A percentile compares a stretch with the other conserved stretches of the same genome.
phyloP scores from a whole-genome alignment of 352 stramenopile genomes.

The Globisporangium parvum region DNA sequence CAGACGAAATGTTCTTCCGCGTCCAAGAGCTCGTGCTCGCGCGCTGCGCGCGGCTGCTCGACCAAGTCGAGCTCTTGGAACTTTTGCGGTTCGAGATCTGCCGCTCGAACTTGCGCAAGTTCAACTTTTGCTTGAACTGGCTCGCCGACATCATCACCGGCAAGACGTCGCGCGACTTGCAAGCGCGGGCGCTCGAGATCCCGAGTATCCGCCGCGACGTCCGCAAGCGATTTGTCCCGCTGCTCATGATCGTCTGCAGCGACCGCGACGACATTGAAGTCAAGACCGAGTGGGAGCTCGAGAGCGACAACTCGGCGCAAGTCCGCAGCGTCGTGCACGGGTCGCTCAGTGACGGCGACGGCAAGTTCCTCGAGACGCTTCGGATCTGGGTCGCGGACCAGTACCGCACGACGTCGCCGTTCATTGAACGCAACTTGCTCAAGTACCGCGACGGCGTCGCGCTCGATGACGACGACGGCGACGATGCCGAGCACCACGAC shows the following conservation, averaged over 20 bases:
- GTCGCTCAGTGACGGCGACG: slow-evolving; percentile 56
- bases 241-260: slow-evolving; percentile 72
- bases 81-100: slow-evolving; percentile 85
- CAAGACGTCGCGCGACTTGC: slow-evolving; percentile 64
- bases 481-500: slow-evolving; percentile 1
- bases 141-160: slow-evolving; percentile 77
- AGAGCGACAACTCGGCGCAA: slow-evolving; percentile 64
- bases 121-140: slow-evolving; percentile 82
- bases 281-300: slow-evolving; percentile 82
- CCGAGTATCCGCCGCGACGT: slow-evolving; percentile 71
- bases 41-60: slow-evolving; percentile 49
- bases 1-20: slow-evolving; percentile 79
- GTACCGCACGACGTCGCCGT: slow-evolving; percentile 81
- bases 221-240: slow-evolving; percentile 73
- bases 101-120: slow-evolving; percentile 80
- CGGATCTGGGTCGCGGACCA: slow-evolving; percentile 84
- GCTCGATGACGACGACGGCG: slow-evolving; percentile 36
- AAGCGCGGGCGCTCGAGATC: slow-evolving; percentile 73
- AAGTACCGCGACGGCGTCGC: slow-evolving; percentile 71
- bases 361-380: slow-evolving; percentile 70
- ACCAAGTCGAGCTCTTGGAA: slow-evolving; percentile 70
- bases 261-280: slow-evolving; percentile 79
- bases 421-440: slow-evolving; percentile 77
- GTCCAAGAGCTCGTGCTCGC: slow-evolving; percentile 71
- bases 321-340: slow-evolving; percentile 54